Conservation (phyloP, 2,329 filamentous ascomycete species). For the Sporothrix protearum region DNA sequence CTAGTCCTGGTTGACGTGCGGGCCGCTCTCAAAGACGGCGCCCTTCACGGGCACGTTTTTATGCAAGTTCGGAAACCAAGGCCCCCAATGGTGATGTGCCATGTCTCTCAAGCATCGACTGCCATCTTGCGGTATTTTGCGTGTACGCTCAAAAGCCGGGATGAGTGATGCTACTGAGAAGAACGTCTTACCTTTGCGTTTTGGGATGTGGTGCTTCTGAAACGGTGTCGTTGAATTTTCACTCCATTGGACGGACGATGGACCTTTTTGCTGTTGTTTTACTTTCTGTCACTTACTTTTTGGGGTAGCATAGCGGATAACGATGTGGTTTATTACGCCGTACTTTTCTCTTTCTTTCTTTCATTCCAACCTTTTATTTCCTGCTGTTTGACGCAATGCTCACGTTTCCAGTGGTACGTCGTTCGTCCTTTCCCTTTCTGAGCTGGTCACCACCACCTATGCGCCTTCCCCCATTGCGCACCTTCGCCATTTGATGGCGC, state of each 20-base stretch:
- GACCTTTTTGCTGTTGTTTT: background rate
- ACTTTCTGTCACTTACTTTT: background rate
- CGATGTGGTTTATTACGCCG: too few species aligned
- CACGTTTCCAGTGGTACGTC: too few species aligned
- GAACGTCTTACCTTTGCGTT: background rate
- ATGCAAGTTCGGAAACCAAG: slow-evolving; percentile 23
- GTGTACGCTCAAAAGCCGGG: slow-evolving; percentile 18
- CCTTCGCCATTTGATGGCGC: slow-evolving; percentile 10
- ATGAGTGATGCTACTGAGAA: background rate
- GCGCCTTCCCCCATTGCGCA: background rate
- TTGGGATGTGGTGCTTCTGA: background rate
- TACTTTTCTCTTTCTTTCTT: background rate
- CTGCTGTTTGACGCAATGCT: background rate
- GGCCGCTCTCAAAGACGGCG: slow-evolving; percentile 26
- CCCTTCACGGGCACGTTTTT: slow-evolving; percentile 27
- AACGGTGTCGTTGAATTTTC: background rate
- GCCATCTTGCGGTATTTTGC: slow-evolving; percentile 5
- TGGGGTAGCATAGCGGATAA: background rate
- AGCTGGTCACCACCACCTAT: background rate
- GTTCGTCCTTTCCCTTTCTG: background rate
- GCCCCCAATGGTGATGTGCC: background rate
- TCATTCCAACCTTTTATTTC: too few species aligned
- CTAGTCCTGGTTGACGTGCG: slow-evolving; percentile 28
- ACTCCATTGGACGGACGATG: background rate
- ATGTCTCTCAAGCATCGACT: too few species aligned